phyloP scores from a whole-genome alignment of 2,329 filamentous ascomycete genomes.

The Fusarium sp. region DNA sequence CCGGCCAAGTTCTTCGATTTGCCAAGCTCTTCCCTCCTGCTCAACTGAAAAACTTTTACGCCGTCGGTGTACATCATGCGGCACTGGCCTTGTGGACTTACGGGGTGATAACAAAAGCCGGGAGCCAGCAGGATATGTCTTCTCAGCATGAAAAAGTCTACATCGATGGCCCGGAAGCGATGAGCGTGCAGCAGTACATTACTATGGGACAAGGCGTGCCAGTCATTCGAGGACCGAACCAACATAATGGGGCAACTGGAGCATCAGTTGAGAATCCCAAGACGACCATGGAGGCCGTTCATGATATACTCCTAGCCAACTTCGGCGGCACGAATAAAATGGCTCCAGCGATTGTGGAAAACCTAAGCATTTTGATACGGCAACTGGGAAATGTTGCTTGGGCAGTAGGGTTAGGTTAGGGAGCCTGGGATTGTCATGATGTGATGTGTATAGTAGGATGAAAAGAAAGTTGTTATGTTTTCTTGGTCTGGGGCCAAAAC shows the following conservation, averaged over 20 bases:
- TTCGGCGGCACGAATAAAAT: slow-evolving; percentile 54
- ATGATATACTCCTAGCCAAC: slow-evolving; percentile 65
- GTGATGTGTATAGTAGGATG: neutral
- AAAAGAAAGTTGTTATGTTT: neutral
- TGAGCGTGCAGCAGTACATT: slow-evolving; percentile 66
- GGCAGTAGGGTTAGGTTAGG: slow-evolving; percentile 47
- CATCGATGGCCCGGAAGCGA: slow-evolving; percentile 65
- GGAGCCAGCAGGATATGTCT: slow-evolving; percentile 43
- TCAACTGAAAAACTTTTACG: slow-evolving; percentile 71
- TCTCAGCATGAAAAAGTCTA: slow-evolving; percentile 56
- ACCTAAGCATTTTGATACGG: slow-evolving; percentile 70
- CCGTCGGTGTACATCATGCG: slow-evolving; percentile 75
- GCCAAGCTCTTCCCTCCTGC: slow-evolving; percentile 64
- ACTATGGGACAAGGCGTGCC: slow-evolving; percentile 63
- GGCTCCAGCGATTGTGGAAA: slow-evolving; percentile 71
- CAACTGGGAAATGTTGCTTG: slow-evolving; percentile 65
- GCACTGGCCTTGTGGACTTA: slow-evolving; percentile 75
- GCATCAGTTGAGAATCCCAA: slow-evolving; percentile 64
- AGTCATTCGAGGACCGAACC: slow-evolving; percentile 53
- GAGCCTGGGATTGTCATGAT: neutral
- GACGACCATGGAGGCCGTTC: slow-evolving; percentile 66
- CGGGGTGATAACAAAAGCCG: slow-evolving; percentile 64
- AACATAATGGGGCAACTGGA: slow-evolving; percentile 44
- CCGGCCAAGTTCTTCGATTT: slow-evolving; percentile 71
- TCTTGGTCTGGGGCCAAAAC: neutral